Base-by-base conservation (phyloP, 2,329 filamentous ascomycete species). In the Colletotrichum agaves region DNA sequence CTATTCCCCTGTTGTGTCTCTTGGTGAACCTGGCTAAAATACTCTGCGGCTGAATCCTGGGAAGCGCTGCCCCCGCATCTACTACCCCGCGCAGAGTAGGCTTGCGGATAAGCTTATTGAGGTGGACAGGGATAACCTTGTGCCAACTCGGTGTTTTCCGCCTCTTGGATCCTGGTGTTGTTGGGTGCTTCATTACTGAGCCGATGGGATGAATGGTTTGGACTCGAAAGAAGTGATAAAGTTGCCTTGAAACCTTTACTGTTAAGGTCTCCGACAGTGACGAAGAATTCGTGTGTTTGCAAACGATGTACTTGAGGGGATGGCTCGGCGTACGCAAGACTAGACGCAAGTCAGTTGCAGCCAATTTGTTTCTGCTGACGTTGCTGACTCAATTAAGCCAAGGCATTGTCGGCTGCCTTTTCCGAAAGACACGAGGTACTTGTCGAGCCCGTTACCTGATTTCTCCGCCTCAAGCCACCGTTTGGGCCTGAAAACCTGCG, bases 381-480 rank as follows among this genome's bases (percentile, higher is more conserved):
- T 8, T 8, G 50, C 53, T 15, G 15, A 55, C 69, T 67, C 63
- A 73, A 71, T 72, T 69, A 72, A 67, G 33, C 71, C 72, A 41
- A 73, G 67, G 58, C 71, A 73, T 4, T 61, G 56, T 44, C 71
- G 69, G 64, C 70, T 72, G 8, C 71, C 72, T 61, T 70, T 67
- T 12, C 55, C 69, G 50, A 73, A 73, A 19, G 47, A 62, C 8
- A 61, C 66, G 13, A 73, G 57, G 43, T 60, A 70, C 17, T 49
- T 70, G 7, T 68, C 69, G 0, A 73, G 56, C 10, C 56, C 47
- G 3, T 63, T 23, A 10, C 63, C 69, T 8, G 43, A 15, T n/a
- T 69, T 35, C 13, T 61, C 64, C 10, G 72, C 72, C 39, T 73
- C 65, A 17, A 72, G 67, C 75, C 75, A 77, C 13, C 75, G 71